Percentiles rank a stretch among this genome's conserved stretches.
Conservation (phyloP, 2,329 filamentous ascomycete species). For the Lanzia echinophila region DNA sequence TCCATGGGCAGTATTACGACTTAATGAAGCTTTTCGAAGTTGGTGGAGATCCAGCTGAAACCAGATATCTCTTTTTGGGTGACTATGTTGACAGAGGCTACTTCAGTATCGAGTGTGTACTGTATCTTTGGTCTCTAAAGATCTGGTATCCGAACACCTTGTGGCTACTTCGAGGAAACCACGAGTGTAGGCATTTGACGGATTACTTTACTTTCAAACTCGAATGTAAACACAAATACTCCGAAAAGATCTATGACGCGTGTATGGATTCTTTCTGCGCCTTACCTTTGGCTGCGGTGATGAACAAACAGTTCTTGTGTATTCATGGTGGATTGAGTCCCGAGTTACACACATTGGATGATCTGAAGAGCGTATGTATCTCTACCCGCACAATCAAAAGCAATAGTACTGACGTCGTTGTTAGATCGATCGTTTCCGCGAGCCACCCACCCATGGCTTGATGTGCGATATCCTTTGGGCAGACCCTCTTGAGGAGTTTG, state of each 20-base stretch:
- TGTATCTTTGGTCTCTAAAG: slow-evolving; percentile 97
- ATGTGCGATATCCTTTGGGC: slow-evolving; percentile 99
- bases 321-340: slow-evolving; percentile 96
- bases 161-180: slow-evolving; percentile 95
- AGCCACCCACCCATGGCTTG: slow-evolving; percentile 91
- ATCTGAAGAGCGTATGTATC: slow-evolving; percentile 70
- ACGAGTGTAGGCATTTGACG: slow-evolving; percentile 97
- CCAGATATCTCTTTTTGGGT: slow-evolving; percentile 90
- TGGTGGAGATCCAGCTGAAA: slow-evolving; percentile 92
- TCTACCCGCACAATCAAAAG: not conserved
- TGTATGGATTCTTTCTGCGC: slow-evolving; percentile 98
- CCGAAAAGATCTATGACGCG: slow-evolving; percentile 89
- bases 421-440: slow-evolving; percentile 93
- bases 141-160: slow-evolving; percentile 98
- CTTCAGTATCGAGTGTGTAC: slow-evolving; percentile 97
- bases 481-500: slow-evolving; percentile 95
- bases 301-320: slow-evolving; percentile 99
- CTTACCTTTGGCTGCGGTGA: slow-evolving; percentile 86
- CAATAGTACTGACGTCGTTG: slow-evolving; percentile 1
- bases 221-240: slow-evolving; percentile 99
- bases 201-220: slow-evolving; percentile 99
- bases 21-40: slow-evolving; percentile 99
- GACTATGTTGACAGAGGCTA: slow-evolving; percentile 98
- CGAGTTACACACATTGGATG: slow-evolving; percentile 91
- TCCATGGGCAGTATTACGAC: slow-evolving; percentile 98